These are phyloP conservation scores for Pyrenophora tritici-repentis DNA, from an alignment of 2,329 filamentous ascomycete species.

Conservation along the genomic window DNA sequence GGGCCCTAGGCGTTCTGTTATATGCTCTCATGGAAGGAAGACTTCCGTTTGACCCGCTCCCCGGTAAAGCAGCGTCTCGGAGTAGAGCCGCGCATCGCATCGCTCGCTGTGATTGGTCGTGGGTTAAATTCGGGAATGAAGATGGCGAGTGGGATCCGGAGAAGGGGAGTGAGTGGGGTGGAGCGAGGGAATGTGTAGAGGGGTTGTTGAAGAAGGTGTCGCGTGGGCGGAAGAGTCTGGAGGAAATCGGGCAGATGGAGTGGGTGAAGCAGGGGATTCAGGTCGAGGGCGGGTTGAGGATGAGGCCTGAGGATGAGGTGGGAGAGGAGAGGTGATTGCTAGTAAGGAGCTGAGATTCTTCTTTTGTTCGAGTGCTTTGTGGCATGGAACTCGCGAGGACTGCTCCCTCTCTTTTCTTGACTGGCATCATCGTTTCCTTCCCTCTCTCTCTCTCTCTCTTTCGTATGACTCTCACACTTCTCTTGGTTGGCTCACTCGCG, in stretches of 20 bases:
- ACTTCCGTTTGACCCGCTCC: constrained; percentile 88
- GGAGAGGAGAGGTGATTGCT: constrained; percentile 36
- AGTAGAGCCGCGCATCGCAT: constrained; percentile 89
- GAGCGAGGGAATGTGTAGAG: constrained; percentile 81
- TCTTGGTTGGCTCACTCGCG: too few relatives aligned
- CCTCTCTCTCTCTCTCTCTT: too few relatives aligned
- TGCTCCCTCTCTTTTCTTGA: too few relatives aligned
- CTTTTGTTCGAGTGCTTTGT: too few relatives aligned
- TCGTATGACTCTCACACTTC: too few relatives aligned
- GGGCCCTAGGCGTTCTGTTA: constrained; percentile 90
- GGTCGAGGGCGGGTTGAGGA: constrained; percentile 64
- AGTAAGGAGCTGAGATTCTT: constrained; percentile 24
- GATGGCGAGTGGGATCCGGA: constrained; percentile 84
- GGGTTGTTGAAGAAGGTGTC: constrained; percentile 81
- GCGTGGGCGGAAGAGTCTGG: constrained; percentile 72
- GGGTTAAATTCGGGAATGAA: constrained; percentile 82
- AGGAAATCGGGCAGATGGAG: constrained; percentile 70
- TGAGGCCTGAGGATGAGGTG: constrained; percentile 56
- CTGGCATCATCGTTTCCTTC: too few relatives aligned
- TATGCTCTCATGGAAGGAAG: constrained; percentile 94
- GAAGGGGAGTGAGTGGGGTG: constrained; percentile 68
- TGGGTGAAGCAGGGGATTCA: constrained; percentile 80
- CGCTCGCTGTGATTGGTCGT: constrained; percentile 92
- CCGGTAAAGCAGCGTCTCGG: constrained; percentile 75
- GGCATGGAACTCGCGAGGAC: too few relatives aligned